These are phyloP conservation scores for Paramarasmius palmivorus DNA, from an alignment of 1,284 basidiomycete species.

Conservation along the genomic window DNA sequence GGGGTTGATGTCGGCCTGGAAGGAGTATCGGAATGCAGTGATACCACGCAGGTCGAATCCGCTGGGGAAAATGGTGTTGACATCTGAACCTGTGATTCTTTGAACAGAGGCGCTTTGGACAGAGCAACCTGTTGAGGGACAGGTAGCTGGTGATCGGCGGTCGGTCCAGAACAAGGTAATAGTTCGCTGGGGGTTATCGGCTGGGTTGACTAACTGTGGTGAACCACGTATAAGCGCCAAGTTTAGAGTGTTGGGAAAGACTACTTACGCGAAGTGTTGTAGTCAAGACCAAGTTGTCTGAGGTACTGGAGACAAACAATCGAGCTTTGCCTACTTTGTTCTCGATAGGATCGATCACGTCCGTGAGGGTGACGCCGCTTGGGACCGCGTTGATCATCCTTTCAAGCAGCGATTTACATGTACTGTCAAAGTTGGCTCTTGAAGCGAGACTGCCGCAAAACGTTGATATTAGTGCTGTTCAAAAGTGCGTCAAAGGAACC, in stretches of 20 bases:
- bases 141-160: constrained; percentile 3
- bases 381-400: constrained; percentile 28
- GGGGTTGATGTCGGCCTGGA: constrained; percentile 6
- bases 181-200: not conserved
- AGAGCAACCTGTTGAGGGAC: constrained; percentile 7
- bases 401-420: constrained; percentile 20
- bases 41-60: not conserved
- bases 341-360: no score
- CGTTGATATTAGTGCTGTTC: not conserved
- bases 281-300: no score
- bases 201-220: not conserved
- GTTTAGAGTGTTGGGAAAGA: no score
- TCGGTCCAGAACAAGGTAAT: constrained; percentile 7
- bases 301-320: no score
- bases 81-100: not conserved
- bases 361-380: no score
- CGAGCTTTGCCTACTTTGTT: no score
- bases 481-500: not conserved
- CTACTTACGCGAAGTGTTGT: no score
- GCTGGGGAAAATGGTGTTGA: not conserved
- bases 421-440: constrained; percentile 2
- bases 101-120: not conserved
- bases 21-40: not conserved
- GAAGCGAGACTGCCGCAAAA: not conserved
- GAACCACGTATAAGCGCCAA: no score